phyloP scores from a whole-genome alignment of 305 asterid species.

The Stenogyne calaminthoides region DNA sequence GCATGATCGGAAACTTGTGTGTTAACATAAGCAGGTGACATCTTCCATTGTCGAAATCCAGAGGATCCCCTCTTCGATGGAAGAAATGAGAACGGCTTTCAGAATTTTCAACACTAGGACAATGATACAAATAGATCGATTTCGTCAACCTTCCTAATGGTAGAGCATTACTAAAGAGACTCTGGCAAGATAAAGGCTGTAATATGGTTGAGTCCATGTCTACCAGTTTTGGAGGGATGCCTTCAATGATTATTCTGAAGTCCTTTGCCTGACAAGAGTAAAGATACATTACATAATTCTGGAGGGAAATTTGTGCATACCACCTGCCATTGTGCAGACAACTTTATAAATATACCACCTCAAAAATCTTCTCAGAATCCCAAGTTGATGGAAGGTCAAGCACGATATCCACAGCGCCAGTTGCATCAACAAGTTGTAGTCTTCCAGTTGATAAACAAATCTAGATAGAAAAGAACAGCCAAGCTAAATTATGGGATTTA shows the following conservation, averaged over 20 bases:
- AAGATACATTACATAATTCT: slow-evolving; percentile 5
- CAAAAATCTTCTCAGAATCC: slow-evolving; percentile 57
- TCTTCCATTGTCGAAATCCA: slow-evolving; percentile 59
- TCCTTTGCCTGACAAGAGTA: slow-evolving; percentile 55
- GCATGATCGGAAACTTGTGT: slow-evolving; percentile 80
- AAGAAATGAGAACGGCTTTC: slow-evolving; percentile 41
- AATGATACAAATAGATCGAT: slow-evolving; percentile 50
- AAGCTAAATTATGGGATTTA: slow-evolving; percentile 17
- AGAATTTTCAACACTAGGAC: slow-evolving; percentile 42
- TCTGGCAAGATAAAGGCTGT: slow-evolving; percentile 66
- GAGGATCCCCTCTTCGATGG: slow-evolving; percentile 40
- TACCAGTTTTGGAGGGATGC: slow-evolving; percentile 49
- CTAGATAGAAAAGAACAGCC: slow-evolving; percentile 46
- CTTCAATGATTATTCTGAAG: slow-evolving; percentile 61
- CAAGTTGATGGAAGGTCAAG: slow-evolving; percentile 58
- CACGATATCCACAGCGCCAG: slow-evolving; percentile 74
- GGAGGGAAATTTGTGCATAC: slow-evolving; percentile 14
- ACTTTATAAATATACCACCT: slow-evolving; percentile 50
- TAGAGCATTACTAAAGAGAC: slow-evolving; percentile 54
- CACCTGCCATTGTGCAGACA: slow-evolving; percentile 11
- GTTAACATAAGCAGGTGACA: slow-evolving; percentile 68
- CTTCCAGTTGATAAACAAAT: slow-evolving; percentile 77
- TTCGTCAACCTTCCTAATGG: slow-evolving; percentile 39
- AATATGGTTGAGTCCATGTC: slow-evolving; percentile 40
- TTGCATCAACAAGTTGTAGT: slow-evolving; percentile 86